A percentile compares a stretch with the other conserved stretches of the same genome.
Conservation (phyloP, 495 filamentous ascomycete genomes). For the Aspergillus wentii region DNA sequence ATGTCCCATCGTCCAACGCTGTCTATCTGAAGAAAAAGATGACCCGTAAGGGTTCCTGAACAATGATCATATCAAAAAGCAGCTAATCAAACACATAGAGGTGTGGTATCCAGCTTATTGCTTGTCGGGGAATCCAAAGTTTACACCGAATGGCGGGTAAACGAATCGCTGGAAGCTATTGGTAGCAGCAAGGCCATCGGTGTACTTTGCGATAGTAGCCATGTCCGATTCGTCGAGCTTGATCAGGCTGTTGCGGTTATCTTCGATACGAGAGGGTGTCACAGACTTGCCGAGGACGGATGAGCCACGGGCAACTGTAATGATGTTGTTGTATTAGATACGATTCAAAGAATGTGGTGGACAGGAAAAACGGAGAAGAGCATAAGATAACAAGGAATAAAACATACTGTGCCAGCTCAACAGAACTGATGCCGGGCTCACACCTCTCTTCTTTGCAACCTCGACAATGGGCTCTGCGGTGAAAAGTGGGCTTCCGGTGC, state of each 20-base stretch:
- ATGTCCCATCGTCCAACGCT: no score
- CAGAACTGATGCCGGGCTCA: constrained; percentile 58
- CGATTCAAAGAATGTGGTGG: not conserved
- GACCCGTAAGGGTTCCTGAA: no score
- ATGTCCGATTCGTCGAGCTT: constrained; percentile 63
- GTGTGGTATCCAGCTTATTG: no score
- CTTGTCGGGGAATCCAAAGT: constrained; percentile 78
- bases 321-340: constrained; percentile 1
- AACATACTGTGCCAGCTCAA: constrained; percentile 70
- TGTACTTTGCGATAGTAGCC: constrained; percentile 58
- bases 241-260: constrained; percentile 66
- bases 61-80: no score
- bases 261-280: constrained; percentile 66
- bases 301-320: constrained; percentile 60
- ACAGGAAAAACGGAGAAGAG: not conserved
- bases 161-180: constrained; percentile 67
- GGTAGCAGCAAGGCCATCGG: constrained; percentile 50
- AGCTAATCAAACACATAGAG: no score
- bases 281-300: constrained; percentile 80
- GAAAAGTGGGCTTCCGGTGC: constrained; percentile 70
- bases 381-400: no score
- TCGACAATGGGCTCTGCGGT: constrained; percentile 62
- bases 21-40: no score
- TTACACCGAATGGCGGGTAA: constrained; percentile 71
- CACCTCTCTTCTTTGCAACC: constrained; percentile 64